Base-by-base conservation (phyloP, 176 grass and related monocot genomes). In the Dendrocalamus sinicus region DNA sequence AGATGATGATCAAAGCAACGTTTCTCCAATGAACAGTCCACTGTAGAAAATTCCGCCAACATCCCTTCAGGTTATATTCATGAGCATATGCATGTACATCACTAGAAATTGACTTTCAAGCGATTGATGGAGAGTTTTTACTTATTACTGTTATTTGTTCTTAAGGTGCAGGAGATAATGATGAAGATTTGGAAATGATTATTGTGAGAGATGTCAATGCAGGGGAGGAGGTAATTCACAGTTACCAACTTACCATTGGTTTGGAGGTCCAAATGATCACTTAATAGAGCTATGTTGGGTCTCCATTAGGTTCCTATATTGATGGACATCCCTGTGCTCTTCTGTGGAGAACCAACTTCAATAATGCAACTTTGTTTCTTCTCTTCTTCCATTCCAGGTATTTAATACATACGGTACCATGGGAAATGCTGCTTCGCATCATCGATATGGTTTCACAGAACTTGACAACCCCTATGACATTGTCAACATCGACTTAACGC, bases 401-500 rank as follows among this genome's bases (percentile, higher is more conserved):
- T 95, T 91, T 57, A 95, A 95, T 73, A 98, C 96, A 17, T 98
- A 98, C 53, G 96, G 93, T 41, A 89, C 86, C 53, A 94, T 91
- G 86, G 93, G 96, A 81, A 95, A 98, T 88, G 96, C 93, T 86
- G 96, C 93, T 79, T 87, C 95, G 76, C 93, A 95, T 87, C 88
- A 98, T 84, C 83, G 93, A 84, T 95, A 98, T 91, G 96, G 93
- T 32, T 95, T 98, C 66, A 98, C 93, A 48, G 93, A 98, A 95
- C 75, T 80, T 8, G 91, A 82, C 77, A 98, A 98, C 32, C 78
- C 64, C 44, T 98, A 89, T 37, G 91, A 98, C 78, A 95, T 98
- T 51, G 89, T 98, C 65, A 95, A 98, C 84, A 92, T 95, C 40
- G 90, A 98, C 48, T 59, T 98, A 81, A 32, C 81, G 50, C 78